phyloP scores from a whole-genome alignment of 2,329 filamentous ascomycete genomes.

The Parafenestella ontariensis region DNA sequence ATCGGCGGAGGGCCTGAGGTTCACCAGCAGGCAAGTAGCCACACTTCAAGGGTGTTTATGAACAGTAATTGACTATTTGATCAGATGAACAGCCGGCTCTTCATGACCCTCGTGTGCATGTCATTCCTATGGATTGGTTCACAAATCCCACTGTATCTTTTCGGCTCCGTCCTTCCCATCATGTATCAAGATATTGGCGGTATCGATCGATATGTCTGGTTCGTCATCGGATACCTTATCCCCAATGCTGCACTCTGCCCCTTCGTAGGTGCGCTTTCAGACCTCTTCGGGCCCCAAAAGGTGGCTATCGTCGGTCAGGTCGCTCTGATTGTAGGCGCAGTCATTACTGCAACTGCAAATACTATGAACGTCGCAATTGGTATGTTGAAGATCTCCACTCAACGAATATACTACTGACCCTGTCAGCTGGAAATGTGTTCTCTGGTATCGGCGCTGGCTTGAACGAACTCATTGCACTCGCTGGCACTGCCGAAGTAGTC shows the following conservation, averaged over 20 bases:
- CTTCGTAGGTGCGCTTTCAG: constrained; percentile 64
- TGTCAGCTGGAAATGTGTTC: constrained; percentile 52
- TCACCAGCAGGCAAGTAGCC: constrained; percentile 29
- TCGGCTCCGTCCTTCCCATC: constrained; percentile 52
- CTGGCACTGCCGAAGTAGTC: constrained; percentile 72
- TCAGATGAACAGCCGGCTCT: constrained; percentile 49
- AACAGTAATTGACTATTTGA: background rate
- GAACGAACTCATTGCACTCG: constrained; percentile 72
- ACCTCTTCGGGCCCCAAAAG: constrained; percentile 42
- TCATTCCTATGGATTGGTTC: constrained; percentile 67
- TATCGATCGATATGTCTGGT: constrained; percentile 66
- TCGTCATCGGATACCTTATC: constrained; percentile 59
- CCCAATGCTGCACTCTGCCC: constrained; percentile 64
- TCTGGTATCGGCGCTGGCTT: constrained; percentile 71
- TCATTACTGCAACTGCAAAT: constrained; percentile 37
- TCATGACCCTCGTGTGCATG: constrained; percentile 65
- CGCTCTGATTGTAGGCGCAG: constrained; percentile 48
- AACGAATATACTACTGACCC: constrained; percentile 1
- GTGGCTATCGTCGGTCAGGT: constrained; percentile 40
- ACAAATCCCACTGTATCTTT: constrained; percentile 63
- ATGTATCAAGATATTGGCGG: constrained; percentile 69
- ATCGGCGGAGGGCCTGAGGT: constrained; percentile 26
- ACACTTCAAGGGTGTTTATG: too few relatives aligned
- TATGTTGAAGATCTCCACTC: constrained; percentile 10
- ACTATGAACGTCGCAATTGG: constrained; percentile 43